A percentile compares a stretch with the other conserved stretches of the same genome.
These are phyloP conservation scores for Cyclotella choctawhatcheeana DNA, from an alignment of 108 stramenopile genomes.

Conservation along the genomic window DNA sequence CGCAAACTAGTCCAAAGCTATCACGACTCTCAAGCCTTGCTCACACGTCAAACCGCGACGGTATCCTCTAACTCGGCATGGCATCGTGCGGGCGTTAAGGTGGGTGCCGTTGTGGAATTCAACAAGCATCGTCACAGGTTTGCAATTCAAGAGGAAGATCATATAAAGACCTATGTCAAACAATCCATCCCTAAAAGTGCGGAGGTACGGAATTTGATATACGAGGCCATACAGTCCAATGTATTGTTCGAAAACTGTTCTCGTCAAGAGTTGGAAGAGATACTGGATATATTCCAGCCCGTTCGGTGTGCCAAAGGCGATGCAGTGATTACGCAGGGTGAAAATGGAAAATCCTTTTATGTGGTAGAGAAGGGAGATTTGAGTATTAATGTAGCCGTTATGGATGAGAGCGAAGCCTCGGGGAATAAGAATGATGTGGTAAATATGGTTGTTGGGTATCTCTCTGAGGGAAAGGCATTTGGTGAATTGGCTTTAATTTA, in stretches of 20 bases:
- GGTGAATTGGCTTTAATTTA: slow-evolving; percentile 87
- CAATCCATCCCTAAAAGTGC: slow-evolving; percentile 52
- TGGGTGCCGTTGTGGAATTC: too few species aligned
- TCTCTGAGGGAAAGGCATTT: slow-evolving; percentile 50
- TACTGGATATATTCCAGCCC: slow-evolving; percentile 79
- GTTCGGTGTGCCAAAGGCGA: slow-evolving; percentile 36
- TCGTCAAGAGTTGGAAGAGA: slow-evolving; percentile 59
- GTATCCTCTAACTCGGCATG: not conserved
- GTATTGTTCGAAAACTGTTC: slow-evolving; percentile 64
- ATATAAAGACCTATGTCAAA: slow-evolving; percentile 46
- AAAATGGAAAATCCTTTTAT: slow-evolving; percentile 82
- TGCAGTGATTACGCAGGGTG: slow-evolving; percentile 73
- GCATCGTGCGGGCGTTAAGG: too few species aligned
- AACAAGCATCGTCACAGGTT: slow-evolving; percentile 5
- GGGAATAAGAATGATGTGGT: slow-evolving; percentile 26
- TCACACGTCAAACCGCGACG: not conserved
- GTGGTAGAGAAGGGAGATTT: slow-evolving; percentile 66
- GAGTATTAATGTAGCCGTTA: slow-evolving; percentile 64
- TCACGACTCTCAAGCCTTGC: slow-evolving; percentile 21
- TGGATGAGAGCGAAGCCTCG: slow-evolving; percentile 18
- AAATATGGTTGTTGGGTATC: slow-evolving; percentile 13
- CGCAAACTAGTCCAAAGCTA: slow-evolving; percentile 35
- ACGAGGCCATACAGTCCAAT: slow-evolving; percentile 64
- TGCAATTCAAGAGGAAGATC: slow-evolving; percentile 32
- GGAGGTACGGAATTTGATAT: slow-evolving; percentile 56